Evolutionary conservation across 2,329 filamentous ascomycete species (phyloP).

Genomic region (Chaetomium sp.): DNA sequence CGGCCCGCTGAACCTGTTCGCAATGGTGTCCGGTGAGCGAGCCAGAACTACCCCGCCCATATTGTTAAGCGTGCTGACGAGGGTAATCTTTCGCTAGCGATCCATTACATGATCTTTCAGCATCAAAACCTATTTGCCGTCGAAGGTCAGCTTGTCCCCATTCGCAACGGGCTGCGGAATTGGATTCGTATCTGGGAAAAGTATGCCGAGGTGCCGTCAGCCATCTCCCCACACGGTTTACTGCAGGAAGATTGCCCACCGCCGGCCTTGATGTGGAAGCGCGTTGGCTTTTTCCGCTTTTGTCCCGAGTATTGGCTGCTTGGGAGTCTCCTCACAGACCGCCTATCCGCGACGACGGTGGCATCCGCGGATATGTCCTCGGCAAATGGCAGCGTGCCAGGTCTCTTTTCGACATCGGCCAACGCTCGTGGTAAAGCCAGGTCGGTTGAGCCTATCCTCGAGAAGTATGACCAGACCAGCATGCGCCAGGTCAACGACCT

Average conservation of each 20-base stretch:
- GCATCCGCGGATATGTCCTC: constrained; percentile 5
- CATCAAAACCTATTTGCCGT: constrained; percentile 41
- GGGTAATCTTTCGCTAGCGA: constrained; percentile 24
- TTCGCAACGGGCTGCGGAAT: constrained; percentile 39
- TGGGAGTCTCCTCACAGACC: constrained; percentile 39
- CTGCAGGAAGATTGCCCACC: constrained; percentile 25
- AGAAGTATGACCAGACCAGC: constrained; percentile 45
- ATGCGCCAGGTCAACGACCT: constrained; percentile 45
- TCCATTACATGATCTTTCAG: constrained; percentile 43
- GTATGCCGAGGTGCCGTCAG: constrained; percentile 27
- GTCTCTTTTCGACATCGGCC: not conserved
- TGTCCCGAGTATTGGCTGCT: constrained; percentile 44
- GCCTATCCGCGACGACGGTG: constrained; percentile 29
- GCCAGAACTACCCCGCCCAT: not conserved
- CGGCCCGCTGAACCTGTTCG: constrained; percentile 38
- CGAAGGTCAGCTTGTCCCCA: constrained; percentile 36
- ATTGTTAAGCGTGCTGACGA: constrained; percentile 7
- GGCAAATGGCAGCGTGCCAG: constrained; percentile 3
- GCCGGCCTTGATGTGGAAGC: constrained; percentile 39
- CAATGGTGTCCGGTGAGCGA: constrained; percentile 35
- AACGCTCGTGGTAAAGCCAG: constrained; percentile 18
- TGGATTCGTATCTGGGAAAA: constrained; percentile 37
- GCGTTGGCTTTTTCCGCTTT: constrained; percentile 41
- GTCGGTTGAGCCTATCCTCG: constrained; percentile 38
- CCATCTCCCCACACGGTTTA: constrained; percentile 30